Conservation (phyloP, 805 yeast genomes). For the Helenozyma baotianmanensis region DNA sequence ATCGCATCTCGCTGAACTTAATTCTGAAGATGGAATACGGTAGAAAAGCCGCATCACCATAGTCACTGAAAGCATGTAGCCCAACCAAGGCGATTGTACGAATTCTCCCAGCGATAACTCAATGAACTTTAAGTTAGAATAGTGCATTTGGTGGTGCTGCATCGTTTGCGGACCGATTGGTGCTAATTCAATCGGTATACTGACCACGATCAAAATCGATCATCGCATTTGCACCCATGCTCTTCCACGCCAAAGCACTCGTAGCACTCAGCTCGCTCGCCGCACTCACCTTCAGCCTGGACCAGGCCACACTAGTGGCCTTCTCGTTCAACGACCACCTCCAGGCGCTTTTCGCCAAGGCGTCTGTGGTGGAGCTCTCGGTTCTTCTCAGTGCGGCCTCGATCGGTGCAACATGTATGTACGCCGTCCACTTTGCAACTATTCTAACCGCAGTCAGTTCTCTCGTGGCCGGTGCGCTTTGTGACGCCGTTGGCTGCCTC, state of each 20-base stretch:
- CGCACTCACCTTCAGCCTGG: constrained; percentile 27
- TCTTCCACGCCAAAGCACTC: constrained; percentile 5
- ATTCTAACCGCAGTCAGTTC: constrained; percentile 28
- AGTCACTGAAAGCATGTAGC: too few relatives aligned
- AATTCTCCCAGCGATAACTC: too few relatives aligned
- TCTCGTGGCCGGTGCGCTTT: constrained; percentile 23
- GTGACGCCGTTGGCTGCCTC: constrained; percentile 27
- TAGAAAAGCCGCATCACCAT: too few relatives aligned
- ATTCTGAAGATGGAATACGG: too few relatives aligned
- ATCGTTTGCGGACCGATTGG: too few relatives aligned
- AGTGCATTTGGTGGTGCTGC: too few relatives aligned
- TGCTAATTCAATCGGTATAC: too few relatives aligned
- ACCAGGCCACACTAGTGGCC: constrained; percentile 21
- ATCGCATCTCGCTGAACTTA: too few relatives aligned
- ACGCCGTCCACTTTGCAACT: neutral
- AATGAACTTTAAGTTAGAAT: too few relatives aligned
- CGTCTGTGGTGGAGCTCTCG: constrained; percentile 20
- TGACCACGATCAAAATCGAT: too few relatives aligned
- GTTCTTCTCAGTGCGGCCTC: constrained; percentile 24
- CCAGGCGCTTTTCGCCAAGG: constrained; percentile 16
- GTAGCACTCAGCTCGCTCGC: constrained; percentile 20
- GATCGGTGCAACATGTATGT: constrained; percentile 34
- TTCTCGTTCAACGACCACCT: constrained; percentile 19
- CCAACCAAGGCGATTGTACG: too few relatives aligned
- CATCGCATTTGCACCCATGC: constrained; percentile 21